These are phyloP conservation scores for Conticribra guillardii DNA, from an alignment of 108 stramenopile genomes.

Conservation along the genomic window DNA sequence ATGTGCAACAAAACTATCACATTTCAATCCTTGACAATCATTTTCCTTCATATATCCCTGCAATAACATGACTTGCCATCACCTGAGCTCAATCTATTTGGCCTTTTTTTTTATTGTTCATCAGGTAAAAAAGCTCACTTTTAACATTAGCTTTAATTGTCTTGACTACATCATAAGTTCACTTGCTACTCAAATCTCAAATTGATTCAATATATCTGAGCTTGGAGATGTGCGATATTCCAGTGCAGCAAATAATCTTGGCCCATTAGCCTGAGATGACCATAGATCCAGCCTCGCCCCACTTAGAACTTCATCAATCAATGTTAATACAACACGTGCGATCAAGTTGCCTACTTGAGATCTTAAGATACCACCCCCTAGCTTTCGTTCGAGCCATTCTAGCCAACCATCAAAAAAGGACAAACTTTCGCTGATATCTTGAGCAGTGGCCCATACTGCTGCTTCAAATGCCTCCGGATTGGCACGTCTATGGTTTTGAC, in stretches of 20 bases:
- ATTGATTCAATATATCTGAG: too few relatives aligned
- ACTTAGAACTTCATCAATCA: slow-evolving; percentile 84
- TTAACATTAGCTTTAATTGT: too few relatives aligned
- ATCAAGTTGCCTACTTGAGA: slow-evolving; percentile 87
- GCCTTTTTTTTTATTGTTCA: too few relatives aligned
- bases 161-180: too few relatives aligned
- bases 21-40: too few relatives aligned
- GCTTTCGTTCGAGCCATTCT: slow-evolving; percentile 83
- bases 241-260: slow-evolving; percentile 78
- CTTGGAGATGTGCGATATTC: slow-evolving; percentile 72
- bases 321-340: slow-evolving; percentile 81
- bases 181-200: too few relatives aligned
- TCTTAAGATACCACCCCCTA: slow-evolving; percentile 82
- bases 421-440: slow-evolving; percentile 74
- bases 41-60: too few relatives aligned
- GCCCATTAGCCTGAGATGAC: slow-evolving; percentile 84
- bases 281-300: slow-evolving; percentile 87
- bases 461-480: slow-evolving; percentile 82
- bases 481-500: slow-evolving; percentile 62
- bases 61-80: too few relatives aligned
- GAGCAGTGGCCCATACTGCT: slow-evolving; percentile 83
- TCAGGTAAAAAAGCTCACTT: too few relatives aligned
- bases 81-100: too few relatives aligned
- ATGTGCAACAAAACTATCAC: too few relatives aligned
- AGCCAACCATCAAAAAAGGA: slow-evolving; percentile 88